Evolutionary conservation across 2,329 filamentous ascomycete genomes (phyloP).

Genomic region (Lachnellula cervina): DNA sequence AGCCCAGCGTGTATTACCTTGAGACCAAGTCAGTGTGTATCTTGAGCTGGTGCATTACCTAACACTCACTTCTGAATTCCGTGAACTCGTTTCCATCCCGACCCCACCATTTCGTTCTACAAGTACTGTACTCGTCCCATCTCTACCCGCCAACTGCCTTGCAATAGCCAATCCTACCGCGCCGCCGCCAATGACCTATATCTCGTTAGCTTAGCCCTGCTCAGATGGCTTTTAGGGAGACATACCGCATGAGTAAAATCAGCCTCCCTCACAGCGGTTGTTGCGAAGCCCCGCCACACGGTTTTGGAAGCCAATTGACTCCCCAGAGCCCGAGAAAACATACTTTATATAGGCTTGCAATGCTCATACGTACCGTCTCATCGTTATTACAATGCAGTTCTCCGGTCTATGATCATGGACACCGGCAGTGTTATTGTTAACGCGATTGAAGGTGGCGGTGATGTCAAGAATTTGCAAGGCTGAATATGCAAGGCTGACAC

Average conservation of each 20-base stretch:
- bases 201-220: not conserved
- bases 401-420: no score
- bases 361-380: not conserved
- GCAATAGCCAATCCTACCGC: slow-evolving; percentile 66
- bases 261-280: slow-evolving; percentile 18
- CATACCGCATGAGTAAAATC: slow-evolving; percentile 34
- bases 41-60: not conserved
- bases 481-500: no score
- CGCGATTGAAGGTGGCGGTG: no score
- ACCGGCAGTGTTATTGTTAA: no score
- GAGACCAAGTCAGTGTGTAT: not conserved
- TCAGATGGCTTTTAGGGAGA: not conserved
- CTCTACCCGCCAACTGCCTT: slow-evolving; percentile 52
- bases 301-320: slow-evolving; percentile 11
- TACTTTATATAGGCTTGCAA: not conserved
- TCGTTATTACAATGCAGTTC: no score
- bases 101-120: slow-evolving; percentile 61
- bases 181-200: slow-evolving; percentile 53
- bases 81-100: slow-evolving; percentile 65
- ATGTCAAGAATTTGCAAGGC: no score
- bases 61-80: slow-evolving; percentile 58
- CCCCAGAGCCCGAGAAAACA: slow-evolving; percentile 11
- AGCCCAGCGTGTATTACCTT: slow-evolving; percentile 93
- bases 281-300: slow-evolving; percentile 21
- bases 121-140: slow-evolving; percentile 58